Conservation (phyloP, 805 yeast genomes). For the Ogataea corticis region DNA sequence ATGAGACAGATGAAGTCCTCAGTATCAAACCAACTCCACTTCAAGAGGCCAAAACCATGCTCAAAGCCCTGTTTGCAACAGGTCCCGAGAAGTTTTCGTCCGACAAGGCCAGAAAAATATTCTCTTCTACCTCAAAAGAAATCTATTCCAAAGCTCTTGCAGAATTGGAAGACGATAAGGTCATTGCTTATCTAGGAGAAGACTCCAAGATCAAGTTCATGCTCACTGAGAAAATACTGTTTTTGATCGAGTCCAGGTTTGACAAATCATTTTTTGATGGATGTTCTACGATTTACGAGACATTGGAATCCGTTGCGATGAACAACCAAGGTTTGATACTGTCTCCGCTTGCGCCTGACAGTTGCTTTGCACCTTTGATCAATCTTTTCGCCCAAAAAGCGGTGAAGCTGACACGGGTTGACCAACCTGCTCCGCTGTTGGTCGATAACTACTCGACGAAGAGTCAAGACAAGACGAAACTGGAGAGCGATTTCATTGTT, state of each 20-base stretch:
- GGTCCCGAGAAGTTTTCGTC: conserved; percentile 48
- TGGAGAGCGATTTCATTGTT: conserved; percentile 62
- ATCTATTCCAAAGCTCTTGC: conserved; percentile 50
- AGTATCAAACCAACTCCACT: conserved; percentile 19
- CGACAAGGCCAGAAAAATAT: conserved; percentile 45
- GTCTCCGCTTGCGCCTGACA: conserved; percentile 58
- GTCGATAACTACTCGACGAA: conserved; percentile 74
- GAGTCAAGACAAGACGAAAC: conserved; percentile 63
- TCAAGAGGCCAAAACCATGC: conserved; percentile 41
- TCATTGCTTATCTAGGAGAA: conserved; percentile 50
- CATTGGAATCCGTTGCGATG: conserved; percentile 41
- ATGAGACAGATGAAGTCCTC: conserved; percentile 15
- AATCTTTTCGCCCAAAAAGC: conserved; percentile 48
- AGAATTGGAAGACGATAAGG: conserved; percentile 55
- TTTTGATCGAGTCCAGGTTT: conserved; percentile 40
- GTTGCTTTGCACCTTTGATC: conserved; percentile 62
- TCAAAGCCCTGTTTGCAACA: conserved; percentile 62
- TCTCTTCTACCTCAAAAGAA: conserved; percentile 46
- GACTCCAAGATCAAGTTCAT: conserved; percentile 54
- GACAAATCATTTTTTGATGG: conserved; percentile 42
- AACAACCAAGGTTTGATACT: conserved; percentile 54
- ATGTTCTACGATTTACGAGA: conserved; percentile 47
- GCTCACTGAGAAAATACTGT: conserved; percentile 53
- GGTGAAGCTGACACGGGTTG: conserved; percentile 52
- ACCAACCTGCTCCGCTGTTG: conserved; percentile 48